A percentile compares a stretch with the other conserved stretches of the same genome.
Evolutionary conservation across 306 rosid species (phyloP).

Genomic region (Macrotyloma uniflorum): DNA sequence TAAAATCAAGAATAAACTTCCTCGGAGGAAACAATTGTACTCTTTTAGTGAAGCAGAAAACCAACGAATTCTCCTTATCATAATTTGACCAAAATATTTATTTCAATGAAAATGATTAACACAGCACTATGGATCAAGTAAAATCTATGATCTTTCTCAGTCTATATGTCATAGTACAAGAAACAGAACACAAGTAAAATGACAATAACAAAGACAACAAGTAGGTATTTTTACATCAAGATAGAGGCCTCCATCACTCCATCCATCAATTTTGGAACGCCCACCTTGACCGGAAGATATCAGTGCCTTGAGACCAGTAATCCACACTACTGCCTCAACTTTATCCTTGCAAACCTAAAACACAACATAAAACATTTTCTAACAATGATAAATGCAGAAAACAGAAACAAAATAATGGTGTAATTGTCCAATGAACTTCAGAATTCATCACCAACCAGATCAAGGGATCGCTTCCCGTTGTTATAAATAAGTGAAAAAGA

Average conservation of each 20-base stretch:
- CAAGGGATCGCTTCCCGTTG: slow-evolving; percentile 96
- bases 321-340: slow-evolving; percentile 96
- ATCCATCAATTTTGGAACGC: slow-evolving; percentile 97
- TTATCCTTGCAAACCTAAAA: slow-evolving; percentile 94
- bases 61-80: neutral
- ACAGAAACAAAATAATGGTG: neutral
- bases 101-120: slow-evolving; percentile 27
- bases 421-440: slow-evolving; percentile 20
- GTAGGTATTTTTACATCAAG: slow-evolving; percentile 71
- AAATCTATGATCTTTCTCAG: slow-evolving; percentile 1
- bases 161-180: slow-evolving; percentile 20
- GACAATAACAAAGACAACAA: slow-evolving; percentile 33
- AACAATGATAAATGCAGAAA: slow-evolving; percentile 20
- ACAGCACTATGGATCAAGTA: slow-evolving; percentile 18
- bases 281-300: slow-evolving; percentile 85
- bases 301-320: slow-evolving; percentile 79
- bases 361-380: slow-evolving; percentile 19
- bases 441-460: slow-evolving; percentile 72
- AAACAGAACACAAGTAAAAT: slow-evolving; percentile 29
- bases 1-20: neutral
- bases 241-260: slow-evolving; percentile 93
- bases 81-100: slow-evolving; percentile 17
- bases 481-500: slow-evolving; percentile 94
- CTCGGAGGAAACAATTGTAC: neutral
- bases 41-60: slow-evolving; percentile 18